Evolutionary conservation across 805 yeast genomes (phyloP).

Genomic region (Isabelozyma pseudorhagii): DNA sequence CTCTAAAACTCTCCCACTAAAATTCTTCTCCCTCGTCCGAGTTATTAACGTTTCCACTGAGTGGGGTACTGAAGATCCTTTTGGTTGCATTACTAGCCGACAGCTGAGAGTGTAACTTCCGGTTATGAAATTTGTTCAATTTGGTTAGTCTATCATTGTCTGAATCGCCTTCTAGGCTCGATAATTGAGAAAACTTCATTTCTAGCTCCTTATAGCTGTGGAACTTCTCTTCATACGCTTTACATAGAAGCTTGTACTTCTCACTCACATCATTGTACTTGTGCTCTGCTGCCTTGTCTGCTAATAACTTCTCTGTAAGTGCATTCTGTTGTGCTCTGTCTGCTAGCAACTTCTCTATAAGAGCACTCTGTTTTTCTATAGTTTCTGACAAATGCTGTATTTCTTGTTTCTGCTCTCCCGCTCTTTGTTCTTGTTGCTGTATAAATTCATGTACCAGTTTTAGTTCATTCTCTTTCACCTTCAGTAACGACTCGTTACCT

Average conservation of each 20-base stretch:
- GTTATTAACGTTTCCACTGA: not conserved
- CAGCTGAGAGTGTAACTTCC: conserved; percentile 1
- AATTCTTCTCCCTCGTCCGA: not conserved
- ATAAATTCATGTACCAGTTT: not conserved
- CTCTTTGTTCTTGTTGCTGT: not conserved
- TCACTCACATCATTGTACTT: conserved; percentile 8
- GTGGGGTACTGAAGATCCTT: conserved; percentile 28
- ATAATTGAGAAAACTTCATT: conserved; percentile 16
- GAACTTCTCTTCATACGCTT: conserved; percentile 21
- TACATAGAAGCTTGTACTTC: conserved; percentile 17
- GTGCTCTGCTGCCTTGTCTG: not conserved
- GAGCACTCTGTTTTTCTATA: not conserved
- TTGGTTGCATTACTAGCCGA: conserved; percentile 7
- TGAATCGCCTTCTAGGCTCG: not conserved
- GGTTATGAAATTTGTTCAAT: conserved; percentile 7
- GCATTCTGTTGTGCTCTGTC: not conserved
- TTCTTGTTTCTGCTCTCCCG: not conserved
- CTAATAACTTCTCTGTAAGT: not conserved
- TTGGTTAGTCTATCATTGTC: conserved; percentile 1
- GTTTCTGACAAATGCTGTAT: not conserved
- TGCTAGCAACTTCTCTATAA: not conserved
- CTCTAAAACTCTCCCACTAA: too few relatives aligned
- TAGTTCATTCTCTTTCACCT: not conserved
- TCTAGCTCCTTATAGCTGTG: conserved; percentile 18
- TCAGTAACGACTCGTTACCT: not conserved